Conservation (phyloP, 192 early-diverging fungal genomes). For the Obelidium mucronatum region DNA sequence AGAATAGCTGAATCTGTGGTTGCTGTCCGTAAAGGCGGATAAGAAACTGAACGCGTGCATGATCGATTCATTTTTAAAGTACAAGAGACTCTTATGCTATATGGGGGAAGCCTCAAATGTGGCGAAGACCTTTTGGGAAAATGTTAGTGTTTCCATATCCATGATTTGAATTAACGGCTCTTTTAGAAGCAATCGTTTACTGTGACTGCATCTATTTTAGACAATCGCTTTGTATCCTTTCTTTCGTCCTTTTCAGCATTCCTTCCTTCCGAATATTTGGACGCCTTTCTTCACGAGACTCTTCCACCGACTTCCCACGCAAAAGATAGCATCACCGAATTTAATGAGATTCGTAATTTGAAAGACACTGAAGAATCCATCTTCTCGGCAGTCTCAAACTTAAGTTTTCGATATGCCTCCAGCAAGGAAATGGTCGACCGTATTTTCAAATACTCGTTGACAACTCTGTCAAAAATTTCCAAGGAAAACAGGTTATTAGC, state of each 20-base stretch:
- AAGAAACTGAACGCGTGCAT: slow-evolving; percentile 16
- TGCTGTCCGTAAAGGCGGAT: not conserved
- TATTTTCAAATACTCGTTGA: slow-evolving; percentile 11
- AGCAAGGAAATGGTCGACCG: not conserved
- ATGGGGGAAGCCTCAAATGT: slow-evolving; percentile 4
- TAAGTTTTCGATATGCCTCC: slow-evolving; percentile 8
- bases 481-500: slow-evolving; percentile 17
- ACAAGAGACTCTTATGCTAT: slow-evolving; percentile 3
- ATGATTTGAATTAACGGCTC: not conserved
- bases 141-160: slow-evolving; percentile 3
- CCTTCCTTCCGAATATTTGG: not conserved
- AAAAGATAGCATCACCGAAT: slow-evolving; percentile 3
- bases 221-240: not conserved
- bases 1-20: slow-evolving; percentile 21
- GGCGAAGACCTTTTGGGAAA: slow-evolving; percentile 9
- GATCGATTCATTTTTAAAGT: slow-evolving; percentile 20
- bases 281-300: not conserved
- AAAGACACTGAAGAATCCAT: slow-evolving; percentile 35
- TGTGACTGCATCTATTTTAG: not conserved
- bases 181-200: slow-evolving; percentile 7
- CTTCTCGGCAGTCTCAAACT: slow-evolving; percentile 5
- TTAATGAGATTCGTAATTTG: slow-evolving; percentile 22
- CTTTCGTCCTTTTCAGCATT: not conserved
- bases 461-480: slow-evolving; percentile 11
- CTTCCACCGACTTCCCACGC: not conserved